phyloP scores from a whole-genome alignment of 805 yeast species.

The Yamadazyma paraphyllophila region DNA sequence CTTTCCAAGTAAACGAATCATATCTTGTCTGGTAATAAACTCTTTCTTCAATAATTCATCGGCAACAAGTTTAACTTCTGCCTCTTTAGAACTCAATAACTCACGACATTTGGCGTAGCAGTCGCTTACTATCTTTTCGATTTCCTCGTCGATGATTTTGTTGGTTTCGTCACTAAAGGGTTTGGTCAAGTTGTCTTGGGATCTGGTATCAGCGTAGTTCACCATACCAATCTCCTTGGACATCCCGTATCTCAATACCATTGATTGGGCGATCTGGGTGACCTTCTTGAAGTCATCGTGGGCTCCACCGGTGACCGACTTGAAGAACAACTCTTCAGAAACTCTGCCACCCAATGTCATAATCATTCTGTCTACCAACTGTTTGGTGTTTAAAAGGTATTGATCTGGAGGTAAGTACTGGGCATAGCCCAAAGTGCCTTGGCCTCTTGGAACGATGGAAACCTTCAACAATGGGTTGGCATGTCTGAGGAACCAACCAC shows the following conservation, averaged over 20 bases:
- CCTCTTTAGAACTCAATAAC: constrained; percentile 56
- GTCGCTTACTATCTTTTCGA: constrained; percentile 62
- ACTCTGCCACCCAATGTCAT: constrained; percentile 94
- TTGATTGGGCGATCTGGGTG: constrained; percentile 81
- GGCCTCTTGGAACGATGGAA: constrained; percentile 92
- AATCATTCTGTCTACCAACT: constrained; percentile 80
- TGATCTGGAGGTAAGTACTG: constrained; percentile 91
- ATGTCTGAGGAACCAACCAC: constrained; percentile 86
- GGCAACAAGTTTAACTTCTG: constrained; percentile 68
- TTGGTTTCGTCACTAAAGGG: constrained; percentile 84
- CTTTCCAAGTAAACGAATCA: constrained; percentile 72
- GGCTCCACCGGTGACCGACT: constrained; percentile 87
- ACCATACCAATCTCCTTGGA: constrained; percentile 74
- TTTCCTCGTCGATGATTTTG: constrained; percentile 63
- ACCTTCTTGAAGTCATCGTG: constrained; percentile 91
- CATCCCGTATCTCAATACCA: constrained; percentile 90
- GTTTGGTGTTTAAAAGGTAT: constrained; percentile 71
- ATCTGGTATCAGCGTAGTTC: constrained; percentile 48
- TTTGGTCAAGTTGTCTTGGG: constrained; percentile 58
- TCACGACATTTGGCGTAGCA: constrained; percentile 60
- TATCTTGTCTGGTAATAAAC: constrained; percentile 78
- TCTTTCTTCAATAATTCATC: constrained; percentile 69
- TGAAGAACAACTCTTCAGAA: constrained; percentile 84
- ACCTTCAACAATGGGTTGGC: constrained; percentile 93
- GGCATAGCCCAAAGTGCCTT: constrained; percentile 95